A percentile compares a stretch with the other conserved stretches of the same genome.
Evolutionary conservation across 441 rosid genomes (phyloP).

Genomic region (Populus tomentosa): DNA sequence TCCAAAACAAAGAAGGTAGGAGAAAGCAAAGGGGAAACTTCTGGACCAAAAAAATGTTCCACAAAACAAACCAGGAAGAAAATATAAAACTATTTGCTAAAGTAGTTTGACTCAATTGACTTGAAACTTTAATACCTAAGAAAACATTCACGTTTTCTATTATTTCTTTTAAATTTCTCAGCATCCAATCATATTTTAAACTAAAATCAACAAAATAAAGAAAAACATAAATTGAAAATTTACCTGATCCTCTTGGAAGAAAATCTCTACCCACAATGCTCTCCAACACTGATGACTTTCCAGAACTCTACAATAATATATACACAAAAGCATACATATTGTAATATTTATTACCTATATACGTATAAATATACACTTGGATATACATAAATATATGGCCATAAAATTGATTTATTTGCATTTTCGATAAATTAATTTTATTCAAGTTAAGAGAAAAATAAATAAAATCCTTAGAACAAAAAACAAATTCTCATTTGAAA

Average conservation of each 20-base stretch:
- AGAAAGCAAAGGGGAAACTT: not conserved
- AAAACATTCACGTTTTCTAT: not conserved
- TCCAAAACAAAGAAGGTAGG: not conserved
- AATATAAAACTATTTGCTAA: not conserved
- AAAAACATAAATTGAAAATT: not conserved
- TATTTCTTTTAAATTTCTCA: not conserved
- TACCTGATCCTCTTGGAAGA: slow-evolving; percentile 89
- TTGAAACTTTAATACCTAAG: not conserved
- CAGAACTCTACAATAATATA: slow-evolving; percentile 58
- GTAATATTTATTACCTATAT: not conserved
- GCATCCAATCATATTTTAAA: slow-evolving; percentile 11
- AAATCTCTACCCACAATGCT: slow-evolving; percentile 86
- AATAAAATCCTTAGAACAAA: not conserved
- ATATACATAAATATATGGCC: not conserved
- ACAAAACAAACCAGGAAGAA: not conserved
- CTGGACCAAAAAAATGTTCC: not conserved
- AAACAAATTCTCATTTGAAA: not conserved
- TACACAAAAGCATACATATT: not conserved
- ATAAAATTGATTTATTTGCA: not conserved
- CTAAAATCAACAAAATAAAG: not conserved
- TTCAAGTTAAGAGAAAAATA: not conserved
- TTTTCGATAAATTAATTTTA: too few relatives aligned
- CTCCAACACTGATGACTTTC: slow-evolving; percentile 88
- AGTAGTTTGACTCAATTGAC: not conserved
- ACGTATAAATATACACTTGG: not conserved